phyloP scores from a whole-genome alignment of 2,329 filamentous ascomycete species.

The Cytospora leucostoma region DNA sequence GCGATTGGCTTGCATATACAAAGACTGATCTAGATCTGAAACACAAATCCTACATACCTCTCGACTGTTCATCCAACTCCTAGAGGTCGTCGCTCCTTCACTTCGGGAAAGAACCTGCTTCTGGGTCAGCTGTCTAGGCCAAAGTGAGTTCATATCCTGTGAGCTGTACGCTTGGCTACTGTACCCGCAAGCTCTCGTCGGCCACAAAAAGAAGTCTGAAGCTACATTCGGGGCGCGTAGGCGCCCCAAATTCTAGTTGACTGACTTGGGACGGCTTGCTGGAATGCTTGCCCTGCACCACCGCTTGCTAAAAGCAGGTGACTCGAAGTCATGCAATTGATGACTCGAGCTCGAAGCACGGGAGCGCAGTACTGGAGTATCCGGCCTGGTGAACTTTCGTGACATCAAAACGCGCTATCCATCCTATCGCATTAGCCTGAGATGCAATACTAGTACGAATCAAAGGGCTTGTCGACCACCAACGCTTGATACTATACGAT shows the following conservation, averaged over 20 bases:
- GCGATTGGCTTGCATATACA: background rate
- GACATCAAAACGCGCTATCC: background rate
- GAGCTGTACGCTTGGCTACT: slow-evolving; percentile 2
- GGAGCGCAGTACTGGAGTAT: background rate
- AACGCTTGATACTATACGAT: too few relatives aligned
- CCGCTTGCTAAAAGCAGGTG: slow-evolving; percentile 21
- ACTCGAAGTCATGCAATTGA: background rate
- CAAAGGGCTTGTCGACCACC: too few relatives aligned
- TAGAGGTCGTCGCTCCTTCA: background rate
- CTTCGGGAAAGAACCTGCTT: background rate
- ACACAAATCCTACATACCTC: background rate
- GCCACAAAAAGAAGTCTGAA: background rate
- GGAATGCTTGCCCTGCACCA: slow-evolving; percentile 11
- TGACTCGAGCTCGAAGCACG: slow-evolving; percentile 5
- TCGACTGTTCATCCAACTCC: background rate
- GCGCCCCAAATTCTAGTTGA: background rate
- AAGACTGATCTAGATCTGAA: background rate
- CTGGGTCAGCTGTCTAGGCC: background rate
- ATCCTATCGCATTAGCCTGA: too few relatives aligned
- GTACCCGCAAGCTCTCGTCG: slow-evolving; percentile 1
- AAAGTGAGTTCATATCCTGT: background rate
- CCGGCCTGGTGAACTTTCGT: background rate
- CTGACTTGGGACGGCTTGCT: background rate
- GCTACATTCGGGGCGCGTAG: background rate
- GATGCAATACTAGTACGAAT: too few relatives aligned